Base-by-base conservation (phyloP, 257 asterid species). In the Gentiana dahurica region DNA sequence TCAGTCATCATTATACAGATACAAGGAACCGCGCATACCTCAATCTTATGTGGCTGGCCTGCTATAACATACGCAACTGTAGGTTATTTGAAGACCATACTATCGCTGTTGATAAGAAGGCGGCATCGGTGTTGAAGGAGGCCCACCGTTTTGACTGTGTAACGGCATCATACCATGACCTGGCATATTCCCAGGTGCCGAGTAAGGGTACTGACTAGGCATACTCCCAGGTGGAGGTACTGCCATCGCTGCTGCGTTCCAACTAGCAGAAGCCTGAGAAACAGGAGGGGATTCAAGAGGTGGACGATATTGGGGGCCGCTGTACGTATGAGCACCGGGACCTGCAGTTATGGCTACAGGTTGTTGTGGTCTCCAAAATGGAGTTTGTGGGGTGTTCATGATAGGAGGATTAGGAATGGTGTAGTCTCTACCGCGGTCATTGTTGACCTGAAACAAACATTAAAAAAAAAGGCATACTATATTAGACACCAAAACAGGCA, bases 371-470 rank as follows among this genome's bases (percentile, higher is more conserved):
- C 90, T 95, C 57, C 83, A 59, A 49, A 71, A 49, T 8, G 98
- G 79, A 51, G 86, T 88, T 63, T 83, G 99, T 39, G 89, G 49
- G 34, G 89, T 46, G 55, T 78, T 82, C 75, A 84, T 45, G 61
- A 75, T 64, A 0, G 93, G 85, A 35, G 62, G 62, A 65, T 48
- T 80, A 53, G 99, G 75, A 51, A 73, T 75, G 58, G 95, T 92
- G 54, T 88, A 92, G 74, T 92, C 97, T 75, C 97, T 81, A 75
- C 97, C 78, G 53, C 97, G 75, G 61, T 92, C 95, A 43, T 92
- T 92, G 70, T 83, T 92, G 51, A 88, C 79, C 99, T 92, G 85
- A 72, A 70, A 73, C 60, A 65, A 74, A 32, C 46, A 41, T 8
- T 3, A 1, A 10, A 41, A 41, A 2, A 41, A 41, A 3, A 41